These are phyloP conservation scores for Hypoxylon sp. DNA, from an alignment of 2,329 filamentous ascomycete genomes.

Conservation along the genomic window DNA sequence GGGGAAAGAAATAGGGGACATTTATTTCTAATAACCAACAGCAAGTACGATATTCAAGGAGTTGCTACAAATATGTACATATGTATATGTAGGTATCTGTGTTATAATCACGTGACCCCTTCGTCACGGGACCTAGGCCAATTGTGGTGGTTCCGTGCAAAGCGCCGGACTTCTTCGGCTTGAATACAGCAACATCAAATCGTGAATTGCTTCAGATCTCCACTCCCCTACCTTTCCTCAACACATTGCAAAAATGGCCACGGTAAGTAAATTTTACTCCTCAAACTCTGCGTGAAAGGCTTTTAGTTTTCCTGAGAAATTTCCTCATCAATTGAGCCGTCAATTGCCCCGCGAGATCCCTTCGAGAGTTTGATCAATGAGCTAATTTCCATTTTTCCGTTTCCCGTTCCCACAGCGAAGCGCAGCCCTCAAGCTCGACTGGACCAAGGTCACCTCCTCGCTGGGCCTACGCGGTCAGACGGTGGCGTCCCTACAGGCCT, in stretches of 20 bases:
- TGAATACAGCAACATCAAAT: constrained; percentile 57
- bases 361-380: constrained; percentile 55
- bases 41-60: constrained; percentile 4
- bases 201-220: constrained; percentile 65
- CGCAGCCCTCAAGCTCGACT: constrained; percentile 99
- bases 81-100: background rate
- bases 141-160: constrained; percentile 24
- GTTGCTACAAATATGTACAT: background rate
- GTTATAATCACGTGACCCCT: constrained; percentile 46
- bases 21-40: background rate
- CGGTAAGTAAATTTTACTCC: constrained; percentile 67
- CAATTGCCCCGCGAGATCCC: constrained; percentile 47
- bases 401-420: constrained; percentile 77
- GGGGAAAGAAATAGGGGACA: background rate
- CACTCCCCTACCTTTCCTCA: constrained; percentile 63
- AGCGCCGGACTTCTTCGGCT: constrained; percentile 59
- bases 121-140: constrained; percentile 41
- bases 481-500: constrained; percentile 88
- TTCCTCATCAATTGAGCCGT: constrained; percentile 47
- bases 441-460: constrained; percentile 93
- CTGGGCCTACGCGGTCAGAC: constrained; percentile 98
- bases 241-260: constrained; percentile 74
- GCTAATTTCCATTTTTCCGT: constrained; percentile 66
- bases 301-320: background rate
- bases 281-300: background rate